phyloP scores from a whole-genome alignment of 192 early-diverging fungal genomes.

The Coemansia sp. region DNA sequence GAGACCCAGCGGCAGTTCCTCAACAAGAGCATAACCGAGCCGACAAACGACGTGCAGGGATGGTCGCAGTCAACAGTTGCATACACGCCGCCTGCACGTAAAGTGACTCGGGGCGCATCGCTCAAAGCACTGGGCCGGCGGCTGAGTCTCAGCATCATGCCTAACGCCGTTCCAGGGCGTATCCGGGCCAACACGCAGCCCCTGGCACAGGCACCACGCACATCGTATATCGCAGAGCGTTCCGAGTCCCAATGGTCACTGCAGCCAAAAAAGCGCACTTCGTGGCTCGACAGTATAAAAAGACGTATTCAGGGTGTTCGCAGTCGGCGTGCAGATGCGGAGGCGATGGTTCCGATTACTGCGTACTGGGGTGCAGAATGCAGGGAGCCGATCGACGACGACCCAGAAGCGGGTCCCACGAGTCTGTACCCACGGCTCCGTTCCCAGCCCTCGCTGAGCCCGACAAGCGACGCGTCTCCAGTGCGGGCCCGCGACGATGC shows the following conservation, averaged over 20 bases:
- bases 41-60: not conserved
- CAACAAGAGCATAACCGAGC: conserved; percentile 15
- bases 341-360: not conserved
- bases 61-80: not conserved
- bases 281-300: conserved; percentile 38
- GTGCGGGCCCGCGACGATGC: conserved; percentile 6
- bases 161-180: not conserved
- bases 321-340: conserved; percentile 5
- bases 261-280: conserved; percentile 8
- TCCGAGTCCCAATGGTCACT: conserved; percentile 7
- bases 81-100: not conserved
- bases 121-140: conserved; percentile 28
- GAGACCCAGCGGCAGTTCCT: conserved; percentile 27
- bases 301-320: conserved; percentile 10
- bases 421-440: conserved; percentile 38
- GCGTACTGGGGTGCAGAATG: not conserved
- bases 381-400: not conserved
- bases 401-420: conserved; percentile 2
- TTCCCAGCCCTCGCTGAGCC: conserved; percentile 42
- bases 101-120: conserved; percentile 12
- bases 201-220: not conserved
- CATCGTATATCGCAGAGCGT: conserved; percentile 6
- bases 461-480: conserved; percentile 7
- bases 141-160: conserved; percentile 15
- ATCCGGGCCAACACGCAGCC: not conserved